Evolutionary conservation across 768 basidiomycete species (phyloP).

Genomic region (Pulveroboletus sp.): DNA sequence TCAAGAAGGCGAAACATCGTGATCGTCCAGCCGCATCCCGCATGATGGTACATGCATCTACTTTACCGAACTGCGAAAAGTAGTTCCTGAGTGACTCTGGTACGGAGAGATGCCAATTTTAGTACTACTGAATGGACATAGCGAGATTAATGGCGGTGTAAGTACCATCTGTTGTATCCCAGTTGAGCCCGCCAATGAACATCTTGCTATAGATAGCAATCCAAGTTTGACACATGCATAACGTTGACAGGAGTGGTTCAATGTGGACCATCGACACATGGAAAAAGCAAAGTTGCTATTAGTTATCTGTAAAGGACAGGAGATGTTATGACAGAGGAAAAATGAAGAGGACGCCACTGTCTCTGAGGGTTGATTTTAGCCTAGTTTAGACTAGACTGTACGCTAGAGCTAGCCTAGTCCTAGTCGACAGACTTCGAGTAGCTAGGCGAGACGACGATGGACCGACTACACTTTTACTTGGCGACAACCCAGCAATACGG

Average conservation of each 20-base stretch:
- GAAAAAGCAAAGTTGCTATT: constrained; percentile 62
- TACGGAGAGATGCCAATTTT: constrained; percentile 31
- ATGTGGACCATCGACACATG: constrained; percentile 28
- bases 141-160: constrained; percentile 37
- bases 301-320: constrained; percentile 72
- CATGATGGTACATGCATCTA: constrained; percentile 99
- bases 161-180: constrained; percentile 99
- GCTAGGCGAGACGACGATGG: constrained; percentile 39
- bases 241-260: constrained; percentile 26
- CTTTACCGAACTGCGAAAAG: constrained; percentile 93
- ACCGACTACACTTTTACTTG: constrained; percentile 40
- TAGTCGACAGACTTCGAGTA: constrained; percentile 56
- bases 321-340: constrained; percentile 53
- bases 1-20: constrained; percentile 95
- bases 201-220: constrained; percentile 77
- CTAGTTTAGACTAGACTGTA: constrained; percentile 79
- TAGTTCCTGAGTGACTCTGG: constrained; percentile 78
- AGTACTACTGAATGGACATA: constrained; percentile 41
- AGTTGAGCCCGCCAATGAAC: constrained; percentile 99
- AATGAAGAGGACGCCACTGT: constrained; percentile 70
- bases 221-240: constrained; percentile 23
- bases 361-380: constrained; percentile 57
- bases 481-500: constrained; percentile 25
- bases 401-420: constrained; percentile 73
- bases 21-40: constrained; percentile 93